phyloP scores from a whole-genome alignment of 139 green algal genomes.

The Chlorella sorokiniana region DNA sequence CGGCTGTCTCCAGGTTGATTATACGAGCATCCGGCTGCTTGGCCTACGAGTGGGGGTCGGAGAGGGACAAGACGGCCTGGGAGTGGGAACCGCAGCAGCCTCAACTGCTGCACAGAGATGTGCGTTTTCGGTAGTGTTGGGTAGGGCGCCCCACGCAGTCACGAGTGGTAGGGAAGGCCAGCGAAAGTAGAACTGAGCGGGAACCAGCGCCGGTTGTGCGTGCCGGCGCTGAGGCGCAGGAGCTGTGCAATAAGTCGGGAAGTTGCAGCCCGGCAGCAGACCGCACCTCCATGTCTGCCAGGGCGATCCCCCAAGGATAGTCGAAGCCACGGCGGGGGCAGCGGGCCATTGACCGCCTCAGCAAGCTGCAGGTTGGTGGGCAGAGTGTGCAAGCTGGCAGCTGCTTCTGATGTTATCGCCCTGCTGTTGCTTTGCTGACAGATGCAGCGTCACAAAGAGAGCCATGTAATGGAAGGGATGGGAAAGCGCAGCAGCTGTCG shows the following conservation, averaged over 20 bases:
- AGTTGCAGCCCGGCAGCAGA: background rate
- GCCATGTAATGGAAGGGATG: background rate
- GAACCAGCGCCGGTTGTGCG: background rate
- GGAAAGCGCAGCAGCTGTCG: background rate
- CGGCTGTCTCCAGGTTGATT: constrained; percentile 34
- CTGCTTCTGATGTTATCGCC: background rate
- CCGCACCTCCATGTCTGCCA: constrained; percentile 17
- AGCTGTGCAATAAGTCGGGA: background rate
- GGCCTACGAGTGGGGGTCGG: background rate
- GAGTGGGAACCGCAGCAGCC: too few species aligned
- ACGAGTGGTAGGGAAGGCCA: too few species aligned
- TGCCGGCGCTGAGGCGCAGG: background rate
- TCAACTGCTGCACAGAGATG: background rate
- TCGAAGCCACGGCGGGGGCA: background rate
- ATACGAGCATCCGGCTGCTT: constrained; percentile 10
- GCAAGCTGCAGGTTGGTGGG: constrained; percentile 6
- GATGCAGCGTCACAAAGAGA: background rate
- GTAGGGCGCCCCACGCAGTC: too few species aligned
- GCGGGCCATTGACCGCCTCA: constrained; percentile 14
- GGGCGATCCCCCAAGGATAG: constrained; percentile 26
- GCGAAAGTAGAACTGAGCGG: too few species aligned
- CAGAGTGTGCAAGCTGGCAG: background rate
- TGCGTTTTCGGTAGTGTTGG: too few species aligned
- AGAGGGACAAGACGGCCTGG: background rate
- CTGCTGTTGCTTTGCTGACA: background rate